A percentile compares a stretch with the other conserved stretches of the same genome.
phyloP scores from a whole-genome alignment of 805 yeast genomes.

The Wickerhamomyces tratensis region DNA sequence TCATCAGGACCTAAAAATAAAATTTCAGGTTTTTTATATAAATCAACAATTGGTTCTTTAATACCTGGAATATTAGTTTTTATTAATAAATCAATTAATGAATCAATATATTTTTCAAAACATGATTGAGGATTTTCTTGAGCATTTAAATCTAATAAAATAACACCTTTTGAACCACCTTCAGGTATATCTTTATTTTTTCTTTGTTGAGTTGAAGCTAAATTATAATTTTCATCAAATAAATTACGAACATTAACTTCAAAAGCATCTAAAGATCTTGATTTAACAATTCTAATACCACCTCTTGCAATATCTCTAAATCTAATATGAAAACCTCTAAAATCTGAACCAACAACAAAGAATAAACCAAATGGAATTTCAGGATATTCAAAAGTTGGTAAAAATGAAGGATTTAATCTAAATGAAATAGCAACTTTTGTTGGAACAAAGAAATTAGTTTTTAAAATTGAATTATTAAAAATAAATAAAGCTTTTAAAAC shows the following conservation, averaged over 20 bases:
- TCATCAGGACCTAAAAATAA: constrained; percentile 99
- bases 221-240: constrained; percentile 93
- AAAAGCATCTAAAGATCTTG: constrained; percentile 79
- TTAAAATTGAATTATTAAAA: constrained; percentile 80
- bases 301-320: constrained; percentile 97
- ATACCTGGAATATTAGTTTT: constrained; percentile 63
- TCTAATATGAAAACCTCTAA: constrained; percentile 95
- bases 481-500: constrained; percentile 75
- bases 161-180: constrained; percentile 98
- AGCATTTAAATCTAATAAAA: constrained; percentile 60
- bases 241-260: constrained; percentile 75
- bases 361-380: constrained; percentile 92
- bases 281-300: constrained; percentile 91
- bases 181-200: constrained; percentile 98
- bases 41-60: constrained; percentile 77
- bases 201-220: constrained; percentile 93
- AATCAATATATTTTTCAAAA: constrained; percentile 87
- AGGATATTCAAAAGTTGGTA: constrained; percentile 83
- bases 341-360: constrained; percentile 91
- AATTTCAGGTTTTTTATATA: constrained; percentile 78
- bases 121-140: constrained; percentile 77
- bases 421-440: constrained; percentile 93
- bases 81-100: constrained; percentile 78
- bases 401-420: constrained; percentile 77
- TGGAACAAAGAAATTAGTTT: constrained; percentile 89